phyloP scores from a whole-genome alignment of 495 filamentous ascomycete species.

The Tuber borchii region DNA sequence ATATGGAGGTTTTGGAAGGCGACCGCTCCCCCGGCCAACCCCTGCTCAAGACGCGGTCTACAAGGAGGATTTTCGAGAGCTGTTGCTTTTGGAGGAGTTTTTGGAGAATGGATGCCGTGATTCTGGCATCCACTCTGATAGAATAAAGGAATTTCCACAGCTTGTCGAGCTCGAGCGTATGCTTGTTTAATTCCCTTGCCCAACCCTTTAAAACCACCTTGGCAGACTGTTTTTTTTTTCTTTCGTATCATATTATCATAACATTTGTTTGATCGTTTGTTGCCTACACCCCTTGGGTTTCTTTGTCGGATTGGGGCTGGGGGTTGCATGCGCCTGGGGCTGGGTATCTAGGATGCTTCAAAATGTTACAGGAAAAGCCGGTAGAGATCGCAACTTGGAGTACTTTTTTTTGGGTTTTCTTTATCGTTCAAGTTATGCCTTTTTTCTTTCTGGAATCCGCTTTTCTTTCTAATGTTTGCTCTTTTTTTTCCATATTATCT shows the following conservation, averaged over 20 bases:
- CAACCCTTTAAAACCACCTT: conserved; percentile 24
- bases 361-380: conserved; percentile 9
- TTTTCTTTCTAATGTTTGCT: conserved; percentile 18
- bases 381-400: conserved; percentile 16
- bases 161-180: conserved; percentile 38
- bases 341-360: conserved; percentile 22
- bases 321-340: conserved; percentile 34
- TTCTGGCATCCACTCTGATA: conserved; percentile 35
- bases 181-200: conserved; percentile 24
- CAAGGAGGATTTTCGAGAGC: conserved; percentile 66
- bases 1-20: conserved; percentile 71
- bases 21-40: conserved; percentile 66
- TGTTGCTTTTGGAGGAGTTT: conserved; percentile 61
- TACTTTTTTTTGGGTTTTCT: background rate
- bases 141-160: conserved; percentile 35
- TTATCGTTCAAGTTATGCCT: background rate
- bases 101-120: conserved; percentile 40
- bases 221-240: conserved; percentile 24
- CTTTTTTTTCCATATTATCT: conserved; percentile 9
- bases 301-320: conserved; percentile 23
- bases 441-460: conserved; percentile 12
- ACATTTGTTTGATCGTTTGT: conserved; percentile 4
- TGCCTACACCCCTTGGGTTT: conserved; percentile 35
- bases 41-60: conserved; percentile 55
- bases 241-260: conserved; percentile 7